Conservation (phyloP, 257 asterid species). For the Scutellaria barbata region DNA sequence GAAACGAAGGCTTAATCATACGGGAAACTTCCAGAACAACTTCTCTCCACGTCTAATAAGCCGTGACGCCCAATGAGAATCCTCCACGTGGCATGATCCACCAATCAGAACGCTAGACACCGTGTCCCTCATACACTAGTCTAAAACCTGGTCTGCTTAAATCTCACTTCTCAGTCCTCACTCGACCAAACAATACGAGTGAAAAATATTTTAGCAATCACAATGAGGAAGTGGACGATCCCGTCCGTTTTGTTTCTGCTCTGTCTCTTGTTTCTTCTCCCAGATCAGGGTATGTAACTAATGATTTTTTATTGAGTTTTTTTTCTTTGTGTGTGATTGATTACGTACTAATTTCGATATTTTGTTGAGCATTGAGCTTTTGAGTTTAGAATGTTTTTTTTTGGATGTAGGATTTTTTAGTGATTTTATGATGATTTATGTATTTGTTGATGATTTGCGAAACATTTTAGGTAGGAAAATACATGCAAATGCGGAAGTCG, state of each 20-base stretch:
- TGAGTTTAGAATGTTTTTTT: background rate
- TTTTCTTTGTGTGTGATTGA: background rate
- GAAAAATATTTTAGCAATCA: background rate
- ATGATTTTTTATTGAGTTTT: background rate
- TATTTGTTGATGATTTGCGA: slow-evolving; percentile 9
- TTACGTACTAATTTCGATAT: background rate
- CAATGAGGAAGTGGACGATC: slow-evolving; percentile 88
- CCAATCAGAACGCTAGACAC: slow-evolving; percentile 53
- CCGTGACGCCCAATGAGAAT: slow-evolving; percentile 36
- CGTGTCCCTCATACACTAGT: slow-evolving; percentile 37
- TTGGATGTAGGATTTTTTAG: slow-evolving; percentile 3
- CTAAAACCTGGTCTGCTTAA: slow-evolving; percentile 33
- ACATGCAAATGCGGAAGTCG: slow-evolving; percentile 80
- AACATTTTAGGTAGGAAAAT: slow-evolving; percentile 57
- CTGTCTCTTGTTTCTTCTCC: slow-evolving; percentile 70
- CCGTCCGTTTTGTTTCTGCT: slow-evolving; percentile 64
- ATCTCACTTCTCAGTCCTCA: slow-evolving; percentile 34
- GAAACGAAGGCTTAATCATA: background rate
- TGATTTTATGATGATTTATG: background rate
- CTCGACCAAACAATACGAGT: background rate
- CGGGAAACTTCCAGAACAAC: slow-evolving; percentile 48
- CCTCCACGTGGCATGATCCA: slow-evolving; percentile 46
- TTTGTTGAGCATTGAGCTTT: slow-evolving; percentile 5
- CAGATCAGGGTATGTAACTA: slow-evolving; percentile 74
- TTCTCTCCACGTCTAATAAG: slow-evolving; percentile 57